Percentiles rank a stretch among this genome's conserved stretches.
Evolutionary conservation across 2,329 filamentous ascomycete species (phyloP).

Genomic region (Colletotrichum noveboracense): DNA sequence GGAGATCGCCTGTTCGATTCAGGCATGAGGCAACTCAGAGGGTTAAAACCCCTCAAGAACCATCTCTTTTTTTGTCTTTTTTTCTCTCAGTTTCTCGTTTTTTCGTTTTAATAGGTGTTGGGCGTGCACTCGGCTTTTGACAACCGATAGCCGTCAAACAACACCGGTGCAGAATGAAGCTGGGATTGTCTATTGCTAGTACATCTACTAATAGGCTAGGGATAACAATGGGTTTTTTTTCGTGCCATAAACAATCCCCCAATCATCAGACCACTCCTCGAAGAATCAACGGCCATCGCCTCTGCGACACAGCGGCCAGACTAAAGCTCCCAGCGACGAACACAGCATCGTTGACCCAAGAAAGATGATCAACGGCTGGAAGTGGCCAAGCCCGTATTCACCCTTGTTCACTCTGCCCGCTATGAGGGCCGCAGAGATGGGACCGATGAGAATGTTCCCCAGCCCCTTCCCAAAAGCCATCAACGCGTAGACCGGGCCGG

Average conservation of each 20-base stretch:
- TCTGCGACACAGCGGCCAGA: background rate
- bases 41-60: background rate
- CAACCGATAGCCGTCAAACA: accelerated
- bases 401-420: background rate
- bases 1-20: background rate
- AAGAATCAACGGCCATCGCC: background rate
- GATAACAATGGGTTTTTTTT: background rate
- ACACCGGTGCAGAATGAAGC: accelerated
- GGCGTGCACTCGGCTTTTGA: accelerated
- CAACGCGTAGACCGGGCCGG: constrained; percentile 27
- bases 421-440: constrained; percentile 25
- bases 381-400: background rate
- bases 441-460: constrained; percentile 30
- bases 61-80: background rate
- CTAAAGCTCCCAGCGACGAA: background rate
- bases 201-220: background rate
- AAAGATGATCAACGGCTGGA: constrained; percentile 5
- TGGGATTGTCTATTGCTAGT: background rate
- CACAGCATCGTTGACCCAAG: constrained; percentile 12
- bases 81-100: too few species aligned
- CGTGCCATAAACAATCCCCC: background rate
- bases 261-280: background rate
- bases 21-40: background rate
- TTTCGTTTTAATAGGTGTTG: background rate
- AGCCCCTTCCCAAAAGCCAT: constrained; percentile 34